Evolutionary conservation across 2,329 filamentous ascomycete genomes (phyloP), one percentile per base, ranked within the genome.

Genomic region (Paracorniculantispora psalliotae): DNA sequence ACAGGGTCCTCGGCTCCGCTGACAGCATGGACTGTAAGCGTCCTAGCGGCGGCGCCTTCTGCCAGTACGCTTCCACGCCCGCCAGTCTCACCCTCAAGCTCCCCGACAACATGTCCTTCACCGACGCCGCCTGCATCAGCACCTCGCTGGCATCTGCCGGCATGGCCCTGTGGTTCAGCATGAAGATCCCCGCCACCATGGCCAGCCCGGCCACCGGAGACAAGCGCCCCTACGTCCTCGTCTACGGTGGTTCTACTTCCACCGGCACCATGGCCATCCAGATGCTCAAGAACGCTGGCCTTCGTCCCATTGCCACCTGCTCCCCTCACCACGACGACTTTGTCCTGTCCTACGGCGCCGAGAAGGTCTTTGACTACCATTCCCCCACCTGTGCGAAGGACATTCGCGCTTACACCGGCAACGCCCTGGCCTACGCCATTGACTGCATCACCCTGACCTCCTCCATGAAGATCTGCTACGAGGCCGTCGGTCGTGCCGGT

Each of bases 201-300:
- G 62, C 64, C 13, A 62, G 61, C 47, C 58, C 61, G 3, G 53
- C 66, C 2, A 41, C 61, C 0, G 59, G 62, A 28, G 23, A 61
- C n/a, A 52, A 60, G 21, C 48, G 48, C 4, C 48, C 48, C 17
- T 59, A 62, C 44, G 68, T 82, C 0, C 65, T 82, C 1, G 73
- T 82, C 3, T 73, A 72, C 48, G 79, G 79, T 1, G 80, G 78
- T 2, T 69, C 67, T 35, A 78, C 77, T 1, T 67, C 76, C 0
- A 73, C 69, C 0, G 79, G 78, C 0, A 75, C 74, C 1, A 65
- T 73, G 55, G 77, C 75, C 0, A 72, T 79, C 4, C 79, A 82
- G 63, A 48, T 80, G 15, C 63, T 77, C 17, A 72, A 67, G 37
- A 56, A 63, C 7, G 61, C 74, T 15, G 77, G 78, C 0, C 67